Evolutionary conservation across 73 alveolate species (phyloP).

Genomic region (Stentor coeruleus): DNA sequence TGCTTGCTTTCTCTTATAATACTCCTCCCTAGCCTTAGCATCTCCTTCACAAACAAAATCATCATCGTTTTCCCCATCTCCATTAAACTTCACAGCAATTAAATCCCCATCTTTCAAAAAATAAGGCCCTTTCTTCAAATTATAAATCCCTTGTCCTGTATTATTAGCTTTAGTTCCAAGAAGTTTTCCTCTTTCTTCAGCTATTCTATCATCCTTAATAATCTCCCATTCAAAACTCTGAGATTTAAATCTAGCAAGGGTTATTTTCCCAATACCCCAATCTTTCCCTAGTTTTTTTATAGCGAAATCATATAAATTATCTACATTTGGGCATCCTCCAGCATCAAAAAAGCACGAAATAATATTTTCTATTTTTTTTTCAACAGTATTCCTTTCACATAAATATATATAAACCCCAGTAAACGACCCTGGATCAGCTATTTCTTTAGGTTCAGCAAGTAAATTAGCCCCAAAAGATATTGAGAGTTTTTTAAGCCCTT

Average conservation of each 20-base stretch:
- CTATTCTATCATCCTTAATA: not conserved
- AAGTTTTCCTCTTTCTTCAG: slow-evolving; percentile 2
- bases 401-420: not conserved
- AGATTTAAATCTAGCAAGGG: not conserved
- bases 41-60: slow-evolving; percentile 12
- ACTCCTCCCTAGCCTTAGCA: not conserved
- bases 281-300: not conserved
- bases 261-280: not conserved
- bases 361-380: not conserved
- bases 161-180: not conserved
- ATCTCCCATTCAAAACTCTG: slow-evolving; percentile 11
- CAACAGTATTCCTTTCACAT: not conserved
- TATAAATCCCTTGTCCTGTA: not conserved
- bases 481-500: slow-evolving; percentile 45
- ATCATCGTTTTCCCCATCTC: slow-evolving; percentile 1
- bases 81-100: not conserved
- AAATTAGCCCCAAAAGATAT: slow-evolving; percentile 28
- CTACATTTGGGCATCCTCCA: slow-evolving; percentile 4
- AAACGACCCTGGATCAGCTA: not conserved
- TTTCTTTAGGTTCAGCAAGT: not conserved
- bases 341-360: not conserved
- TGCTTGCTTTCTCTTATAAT: not conserved
- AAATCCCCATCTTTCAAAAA: slow-evolving; percentile 14
- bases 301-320: not conserved
- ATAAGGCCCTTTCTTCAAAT: slow-evolving; percentile 6